A percentile compares a stretch with the other conserved stretches of the same genome.
These are phyloP conservation scores for Hygrocybe punicea DNA, from an alignment of 768 basidiomycete genomes.

Conservation along the genomic window DNA sequence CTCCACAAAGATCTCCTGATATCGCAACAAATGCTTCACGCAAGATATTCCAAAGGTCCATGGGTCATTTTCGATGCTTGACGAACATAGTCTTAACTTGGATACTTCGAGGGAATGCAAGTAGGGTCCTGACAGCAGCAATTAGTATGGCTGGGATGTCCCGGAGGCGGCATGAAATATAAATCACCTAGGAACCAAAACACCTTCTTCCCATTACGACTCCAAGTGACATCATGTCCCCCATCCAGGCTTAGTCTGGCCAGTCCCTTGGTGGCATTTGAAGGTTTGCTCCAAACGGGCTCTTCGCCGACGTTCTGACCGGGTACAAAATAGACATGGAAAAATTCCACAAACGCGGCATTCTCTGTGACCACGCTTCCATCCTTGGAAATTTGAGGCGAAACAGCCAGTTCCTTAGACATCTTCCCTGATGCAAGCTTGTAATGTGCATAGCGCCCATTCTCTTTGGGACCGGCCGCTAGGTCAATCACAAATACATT, in stretches of 20 bases:
- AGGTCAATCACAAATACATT: constrained; percentile 53
- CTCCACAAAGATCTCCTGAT: constrained; percentile 55
- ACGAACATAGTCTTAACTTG: constrained; percentile 47
- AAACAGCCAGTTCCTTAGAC: constrained; percentile 54
- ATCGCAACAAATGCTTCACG: constrained; percentile 52
- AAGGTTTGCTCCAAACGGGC: constrained; percentile 67
- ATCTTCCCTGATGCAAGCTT: constrained; percentile 53
- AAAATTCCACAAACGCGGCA: constrained; percentile 67
- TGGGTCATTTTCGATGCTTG: constrained; percentile 47
- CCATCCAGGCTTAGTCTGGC: constrained; percentile 67
- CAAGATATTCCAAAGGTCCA: constrained; percentile 62
- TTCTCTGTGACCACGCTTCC: constrained; percentile 29
- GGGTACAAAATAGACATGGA: constrained; percentile 59
- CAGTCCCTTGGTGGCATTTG: constrained; percentile 58
- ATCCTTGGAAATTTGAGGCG: constrained; percentile 22
- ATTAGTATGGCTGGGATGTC: not conserved
- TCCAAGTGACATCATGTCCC: constrained; percentile 66
- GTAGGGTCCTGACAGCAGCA: constrained; percentile 47
- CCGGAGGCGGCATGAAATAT: not conserved
- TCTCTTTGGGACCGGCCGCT: constrained; percentile 40
- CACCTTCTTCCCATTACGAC: constrained; percentile 57
- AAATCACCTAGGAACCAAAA: constrained; percentile 72
- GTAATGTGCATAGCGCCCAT: constrained; percentile 46
- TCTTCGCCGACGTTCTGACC: constrained; percentile 40
- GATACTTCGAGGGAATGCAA: constrained; percentile 60